Evolutionary conservation across 345 rosid genomes (phyloP), one percentile per base, ranked within the genome.

Genomic region (Populus deltoides): DNA sequence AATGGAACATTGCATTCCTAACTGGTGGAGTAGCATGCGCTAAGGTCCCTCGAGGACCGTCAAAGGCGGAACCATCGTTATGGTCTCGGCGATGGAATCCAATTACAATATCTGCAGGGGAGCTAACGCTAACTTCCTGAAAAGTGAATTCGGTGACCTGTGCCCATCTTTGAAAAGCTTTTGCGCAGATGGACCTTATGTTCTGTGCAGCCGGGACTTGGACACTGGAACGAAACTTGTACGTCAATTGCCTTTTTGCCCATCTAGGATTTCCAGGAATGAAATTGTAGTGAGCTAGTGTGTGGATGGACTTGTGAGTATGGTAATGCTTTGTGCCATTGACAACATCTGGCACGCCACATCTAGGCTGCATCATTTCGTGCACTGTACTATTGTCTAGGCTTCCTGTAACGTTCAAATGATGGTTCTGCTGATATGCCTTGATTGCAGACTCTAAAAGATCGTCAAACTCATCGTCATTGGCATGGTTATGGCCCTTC

Each of bases 21-120:
- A 31, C 4, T 16, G 85, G 82, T 22, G 72, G 36, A 12, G 10
- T 13, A 7, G 82, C 71, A 65, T 83, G 85, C 11, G 85, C 85
- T 1, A 76, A 20, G 29, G 39, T 35, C 22, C 77, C 74, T 0
- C 25, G 2, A 6, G 41, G 66, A 9, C 85, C 85, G 22, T 79
- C 82, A 5, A 83, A 83, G 2, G 82, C 68, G 3, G 6, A 0
- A 0, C 61, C 33, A 31, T 79, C 85, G 27, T 82, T 80, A 70
- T 83, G 85, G 1, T 76, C 71, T 2, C 74, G 25, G 0, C 75
- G 62, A 25, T 72, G 66, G 20, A 79, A 79, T 0, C 81, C 78
- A 3, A 83, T 83, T 6, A 29, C 62, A 2, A 83, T 79, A 31
- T 83, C 78, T 0, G 79, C 66, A 1, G 0, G 20, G 0, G 29